Evolutionary conservation across 176 grass and related monocot genomes (phyloP), one percentile per base, ranked within the genome.

Genomic region (Bolboschoenus planiculmis): DNA sequence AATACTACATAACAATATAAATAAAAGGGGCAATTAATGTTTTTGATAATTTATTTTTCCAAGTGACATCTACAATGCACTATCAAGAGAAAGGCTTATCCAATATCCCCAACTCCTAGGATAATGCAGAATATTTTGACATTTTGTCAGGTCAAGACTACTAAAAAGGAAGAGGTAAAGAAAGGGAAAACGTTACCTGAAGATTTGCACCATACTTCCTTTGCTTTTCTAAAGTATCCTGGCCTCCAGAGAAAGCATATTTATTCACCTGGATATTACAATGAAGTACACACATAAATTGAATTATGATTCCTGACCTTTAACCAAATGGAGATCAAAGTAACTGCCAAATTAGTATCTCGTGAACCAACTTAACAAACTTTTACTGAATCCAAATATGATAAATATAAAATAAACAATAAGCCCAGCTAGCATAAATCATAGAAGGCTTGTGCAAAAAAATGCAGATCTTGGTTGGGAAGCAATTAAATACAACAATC

Each of bases 171-270:
- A 78, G 27, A 26, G 51, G 48, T 23, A 30, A 81, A 70, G 0
- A 31, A 33, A 46, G 15, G 68, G n/a, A n/a, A n/a, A n/a, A n/a
- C n/a, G n/a, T n/a, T n/a, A 95, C 96, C 71, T 99, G 91, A 60
- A 99, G 61, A 74, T 95, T 95, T 88, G 92, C 96, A 86, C 96
- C 96, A 87, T 91, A 90, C 87, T 93, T 93, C 61, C 89, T 93
- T 43, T 95, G 92, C 29, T 90, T 90, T 79, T 95, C 96, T 78
- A 95, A 48, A 0, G 96, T 91, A 81, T 99, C 92, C 89, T 85
- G 92, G 58, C 96, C 92, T 27, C 96, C 96, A 46, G 96, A 99
- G 87, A 99, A 95, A 48, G 92, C 92, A 87, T 95, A 93, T 66
- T 65, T 99, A 78, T 93, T 95, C 63, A 99, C 91, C 96, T 99